Base-by-base conservation (phyloP, 2,329 filamentous ascomycete genomes). In the Lecanoromycetidae sp. region DNA sequence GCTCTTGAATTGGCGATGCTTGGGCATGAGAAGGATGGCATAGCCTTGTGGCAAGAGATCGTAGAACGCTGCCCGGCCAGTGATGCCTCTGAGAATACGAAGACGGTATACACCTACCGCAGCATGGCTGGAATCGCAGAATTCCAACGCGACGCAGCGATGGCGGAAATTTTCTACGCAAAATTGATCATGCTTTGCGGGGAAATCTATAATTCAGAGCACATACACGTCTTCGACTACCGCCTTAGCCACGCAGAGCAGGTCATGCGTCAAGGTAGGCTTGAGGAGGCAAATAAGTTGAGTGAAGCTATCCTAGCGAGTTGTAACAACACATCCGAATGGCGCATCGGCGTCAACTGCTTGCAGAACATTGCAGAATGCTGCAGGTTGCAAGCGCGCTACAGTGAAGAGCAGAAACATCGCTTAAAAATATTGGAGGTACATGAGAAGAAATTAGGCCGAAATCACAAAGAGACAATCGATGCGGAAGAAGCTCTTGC, bases 231-330 rank as follows among this genome's bases (percentile, higher is more conserved):
- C 35, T 39, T 46, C 26, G 44, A 46, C 17, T 46, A 46, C 35
- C 44, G 44, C 26, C 35, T 46, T 15, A 46, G 34, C 25, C 44
- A 46, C 17, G 44, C 44, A 22, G 44, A 46, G 26, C 34, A 38
- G 33, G 33, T 46, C 35, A 40, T 46, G 44, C 44, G 34, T 46
- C 44, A 46, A 46, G 35, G 44, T 3, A 46, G 35, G 15, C 35
- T 46, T n/a, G 35, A 46, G 26, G 35, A 46, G 35, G 33, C 44
- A 22, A 32, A 19, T 23, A 8, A 8, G 19, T 25, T 46, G 25
- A 46, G 44, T 22, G 30, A 46, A 39, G 44, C 44, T 23, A 46
- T 46, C 12, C 25, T 46, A 2, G 33, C 23, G 23, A 38, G 17
- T 20, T 27, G 25, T 27, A 15, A 29, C 4, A 39, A 39, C 35